Conservation (phyloP, 768 basidiomycete genomes). For the Lactarius quietus region DNA sequence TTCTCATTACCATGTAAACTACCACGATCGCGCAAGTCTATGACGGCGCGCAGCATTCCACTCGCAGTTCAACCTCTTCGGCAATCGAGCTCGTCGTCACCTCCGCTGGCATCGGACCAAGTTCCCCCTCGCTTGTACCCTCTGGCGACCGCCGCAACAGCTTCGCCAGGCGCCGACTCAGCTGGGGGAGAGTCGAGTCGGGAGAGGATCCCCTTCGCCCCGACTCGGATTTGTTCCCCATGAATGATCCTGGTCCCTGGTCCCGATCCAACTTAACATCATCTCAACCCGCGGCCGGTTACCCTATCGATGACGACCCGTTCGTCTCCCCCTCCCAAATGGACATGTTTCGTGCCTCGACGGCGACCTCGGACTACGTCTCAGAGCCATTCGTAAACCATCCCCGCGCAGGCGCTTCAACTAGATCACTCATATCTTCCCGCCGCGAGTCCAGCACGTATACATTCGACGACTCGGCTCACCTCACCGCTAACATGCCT, state of each 20-base stretch:
- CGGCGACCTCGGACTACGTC: constrained; percentile 17
- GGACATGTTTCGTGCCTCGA: constrained; percentile 27
- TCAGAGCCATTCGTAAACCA: constrained; percentile 30
- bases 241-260: constrained; percentile 28
- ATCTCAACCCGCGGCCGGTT: constrained; percentile 7
- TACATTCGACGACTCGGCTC: constrained; percentile 55
- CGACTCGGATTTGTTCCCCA: constrained; percentile 29
- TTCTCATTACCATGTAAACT: too few relatives aligned
- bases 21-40: constrained; percentile 5
- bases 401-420: constrained; percentile 47
- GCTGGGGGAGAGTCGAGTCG: constrained; percentile 51
- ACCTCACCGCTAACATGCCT: constrained; percentile 53
- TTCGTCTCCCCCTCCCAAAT: constrained; percentile 44
- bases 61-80: constrained; percentile 46
- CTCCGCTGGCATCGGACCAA: constrained; percentile 44
- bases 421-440: constrained; percentile 47
- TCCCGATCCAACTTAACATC: neutral
- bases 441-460: constrained; percentile 34
- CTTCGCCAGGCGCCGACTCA: constrained; percentile 50
- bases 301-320: constrained; percentile 42
- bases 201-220: constrained; percentile 48
- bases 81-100: constrained; percentile 55
- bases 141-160: constrained; percentile 25
- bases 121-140: constrained; percentile 50
- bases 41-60: constrained; percentile 16